phyloP scores from a whole-genome alignment of 1,284 basidiomycete genomes.

The Anthracocystis panici-leucophaei region DNA sequence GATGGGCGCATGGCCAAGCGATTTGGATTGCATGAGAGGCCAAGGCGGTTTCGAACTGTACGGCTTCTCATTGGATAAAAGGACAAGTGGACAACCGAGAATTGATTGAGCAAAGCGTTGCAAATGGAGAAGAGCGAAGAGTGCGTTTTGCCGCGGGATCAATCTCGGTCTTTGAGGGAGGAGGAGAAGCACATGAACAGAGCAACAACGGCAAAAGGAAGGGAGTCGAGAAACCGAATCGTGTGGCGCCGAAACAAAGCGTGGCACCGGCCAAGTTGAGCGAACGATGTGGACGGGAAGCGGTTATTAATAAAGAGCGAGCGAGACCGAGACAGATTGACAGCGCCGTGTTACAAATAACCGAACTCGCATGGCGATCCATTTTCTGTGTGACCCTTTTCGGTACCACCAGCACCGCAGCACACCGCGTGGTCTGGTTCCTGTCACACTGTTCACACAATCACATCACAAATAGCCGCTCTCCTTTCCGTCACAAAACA shows the following conservation, averaged over 20 bases:
- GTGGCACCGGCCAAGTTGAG: no score
- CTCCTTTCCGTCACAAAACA: neutral
- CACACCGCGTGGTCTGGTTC: neutral
- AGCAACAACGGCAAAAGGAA: neutral
- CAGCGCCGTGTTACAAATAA: neutral
- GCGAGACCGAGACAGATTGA: no score
- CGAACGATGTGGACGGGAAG: no score
- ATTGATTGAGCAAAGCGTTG: neutral
- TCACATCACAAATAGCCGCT: no score
- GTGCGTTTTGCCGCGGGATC: constrained; percentile 1
- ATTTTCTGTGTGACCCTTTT: neutral
- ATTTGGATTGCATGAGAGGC: neutral
- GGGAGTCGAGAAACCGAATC: no score
- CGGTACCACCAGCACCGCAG: neutral
- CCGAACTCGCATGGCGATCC: neutral
- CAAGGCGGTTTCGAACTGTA: neutral
- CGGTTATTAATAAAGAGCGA: no score
- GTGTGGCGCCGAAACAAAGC: neutral
- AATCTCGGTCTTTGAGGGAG: neutral
- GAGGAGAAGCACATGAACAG: neutral
- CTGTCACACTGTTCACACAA: no score
- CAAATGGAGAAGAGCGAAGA: neutral
- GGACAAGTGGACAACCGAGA: neutral
- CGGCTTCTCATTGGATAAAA: neutral
- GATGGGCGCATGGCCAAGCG: neutral